These are phyloP conservation scores for Corchorus olitorius DNA, from an alignment of 345 rosid genomes.

Conservation along the genomic window DNA sequence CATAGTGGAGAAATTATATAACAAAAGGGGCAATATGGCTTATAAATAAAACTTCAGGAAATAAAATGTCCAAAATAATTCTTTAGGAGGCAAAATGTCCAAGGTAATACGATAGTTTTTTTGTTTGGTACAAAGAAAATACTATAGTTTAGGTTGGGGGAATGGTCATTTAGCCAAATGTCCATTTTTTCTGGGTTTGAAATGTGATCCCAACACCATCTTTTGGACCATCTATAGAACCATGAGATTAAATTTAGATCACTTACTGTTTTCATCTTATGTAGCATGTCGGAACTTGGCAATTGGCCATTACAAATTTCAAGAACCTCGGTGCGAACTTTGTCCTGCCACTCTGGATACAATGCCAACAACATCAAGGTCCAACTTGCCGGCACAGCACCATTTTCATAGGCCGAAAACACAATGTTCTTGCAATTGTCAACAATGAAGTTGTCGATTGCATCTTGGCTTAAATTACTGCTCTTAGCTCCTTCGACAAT, in stretches of 20 bases:
- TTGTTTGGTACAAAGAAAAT: too few species aligned
- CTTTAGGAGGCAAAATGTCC: too few species aligned
- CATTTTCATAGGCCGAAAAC: slow-evolving; percentile 31
- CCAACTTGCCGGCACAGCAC: slow-evolving; percentile 29
- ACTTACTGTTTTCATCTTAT: not conserved
- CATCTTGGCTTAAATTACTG: slow-evolving; percentile 10
- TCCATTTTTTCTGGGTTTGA: too few species aligned
- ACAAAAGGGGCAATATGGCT: too few species aligned
- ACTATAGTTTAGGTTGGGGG: too few species aligned
- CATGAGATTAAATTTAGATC: not conserved
- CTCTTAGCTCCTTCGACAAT: slow-evolving; percentile 44
- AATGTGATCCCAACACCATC: too few species aligned
- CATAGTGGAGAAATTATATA: too few species aligned
- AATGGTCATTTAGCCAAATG: too few species aligned
- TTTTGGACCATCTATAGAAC: too few species aligned
- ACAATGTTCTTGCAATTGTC: slow-evolving; percentile 35
- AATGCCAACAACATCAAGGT: slow-evolving; percentile 15
- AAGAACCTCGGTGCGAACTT: not conserved
- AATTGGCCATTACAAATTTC: not conserved
- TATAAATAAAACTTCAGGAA: too few species aligned
- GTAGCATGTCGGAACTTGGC: not conserved
- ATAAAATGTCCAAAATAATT: too few species aligned
- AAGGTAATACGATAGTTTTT: too few species aligned
- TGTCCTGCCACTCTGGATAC: not conserved
- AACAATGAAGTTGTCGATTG: slow-evolving; percentile 13